Evolutionary conservation across 768 basidiomycete species (phyloP), one percentile per base, ranked within the genome.

Genomic region (Agaricus bisporus): DNA sequence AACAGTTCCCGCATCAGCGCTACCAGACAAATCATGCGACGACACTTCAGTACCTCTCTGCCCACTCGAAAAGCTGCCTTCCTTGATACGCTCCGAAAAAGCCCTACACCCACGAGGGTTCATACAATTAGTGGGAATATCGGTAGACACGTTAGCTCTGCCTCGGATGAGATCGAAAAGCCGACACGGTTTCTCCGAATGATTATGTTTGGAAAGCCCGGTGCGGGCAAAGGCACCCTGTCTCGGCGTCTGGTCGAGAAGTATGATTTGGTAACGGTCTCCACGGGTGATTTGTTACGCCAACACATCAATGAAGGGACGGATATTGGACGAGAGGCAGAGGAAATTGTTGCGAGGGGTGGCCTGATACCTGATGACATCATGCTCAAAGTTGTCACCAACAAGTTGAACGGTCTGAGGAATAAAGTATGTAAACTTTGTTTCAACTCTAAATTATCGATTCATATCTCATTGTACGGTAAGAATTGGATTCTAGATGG

Each of bases 401-500:
- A 74, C 68, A 87, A 86, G 63, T 75, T 95, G 15, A 82, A 87
- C 59, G 61, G 66, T 14, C 70, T 90, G 48, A 76, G 77, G 44
- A 81, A 85, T 68, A 83, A 79, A 75, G 90, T 87, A 55, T 29
- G 71, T 56, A 36, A 22, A 22, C 22, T 22, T 22, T 49, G 29
- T 7, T 20, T 35, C 25, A 20, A 11, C 20, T 32, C 35, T 45
- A 39, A 26, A 36, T 28, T 29, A 12, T 22, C 12, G 38, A 35
- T 42, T 49, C 44, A 47, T 26, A 36, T 36, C 46, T 28, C 48
- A 36, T 17, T 45, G 18, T 38, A 56, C 47, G 53, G 3, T 7
- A 56, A 93, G 88, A 85, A 89, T 63, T 95, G 93, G 93, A 87
- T 95, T 58, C 67, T 95, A 41, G 94, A 95, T 59, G 94, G 94